These are phyloP conservation scores for Hypoxylon trugodes DNA, from an alignment of 495 filamentous ascomycete genomes.

Conservation along the genomic window DNA sequence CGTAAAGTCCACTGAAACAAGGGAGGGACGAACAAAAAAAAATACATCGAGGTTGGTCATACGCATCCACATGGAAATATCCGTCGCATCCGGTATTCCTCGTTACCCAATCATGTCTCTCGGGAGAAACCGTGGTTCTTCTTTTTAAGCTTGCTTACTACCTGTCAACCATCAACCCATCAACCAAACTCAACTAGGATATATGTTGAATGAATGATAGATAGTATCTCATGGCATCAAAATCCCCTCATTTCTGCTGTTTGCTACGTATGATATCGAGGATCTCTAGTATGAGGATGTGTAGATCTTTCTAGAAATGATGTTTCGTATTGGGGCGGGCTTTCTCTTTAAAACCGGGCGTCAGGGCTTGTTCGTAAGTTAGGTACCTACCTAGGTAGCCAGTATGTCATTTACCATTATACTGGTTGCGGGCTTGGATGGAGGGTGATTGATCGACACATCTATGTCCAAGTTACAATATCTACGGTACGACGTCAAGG, in stretches of 20 bases:
- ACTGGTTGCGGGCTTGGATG: slow-evolving; percentile 13
- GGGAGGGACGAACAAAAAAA: background rate
- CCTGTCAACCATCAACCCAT: background rate
- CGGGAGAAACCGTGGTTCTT: slow-evolving; percentile 12
- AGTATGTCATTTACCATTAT: slow-evolving; percentile 1
- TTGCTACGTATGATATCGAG: slow-evolving; percentile 1
- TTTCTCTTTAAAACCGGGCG: slow-evolving; percentile 16
- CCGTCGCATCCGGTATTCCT: slow-evolving; percentile 32
- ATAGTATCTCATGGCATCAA: background rate
- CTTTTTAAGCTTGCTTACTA: slow-evolving; percentile 21
- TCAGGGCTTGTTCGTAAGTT: too few species aligned
- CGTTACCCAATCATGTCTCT: slow-evolving; percentile 23
- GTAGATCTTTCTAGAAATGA: slow-evolving; percentile 17
- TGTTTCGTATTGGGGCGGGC: slow-evolving; percentile 22
- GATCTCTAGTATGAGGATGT: slow-evolving; percentile 8
- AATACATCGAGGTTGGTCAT: slow-evolving; percentile 34
- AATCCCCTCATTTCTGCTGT: too few species aligned
- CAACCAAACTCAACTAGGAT: background rate
- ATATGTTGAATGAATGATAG: background rate
- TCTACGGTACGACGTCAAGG: slow-evolving; percentile 32
- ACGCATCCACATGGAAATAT: slow-evolving; percentile 33
- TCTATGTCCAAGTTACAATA: slow-evolving; percentile 20
- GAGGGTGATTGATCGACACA: slow-evolving; percentile 33
- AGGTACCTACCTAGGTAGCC: too few species aligned
- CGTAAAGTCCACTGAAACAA: slow-evolving; percentile 28